Evolutionary conservation across 345 rosid species (phyloP).

Genomic region (Camelina sativa): DNA sequence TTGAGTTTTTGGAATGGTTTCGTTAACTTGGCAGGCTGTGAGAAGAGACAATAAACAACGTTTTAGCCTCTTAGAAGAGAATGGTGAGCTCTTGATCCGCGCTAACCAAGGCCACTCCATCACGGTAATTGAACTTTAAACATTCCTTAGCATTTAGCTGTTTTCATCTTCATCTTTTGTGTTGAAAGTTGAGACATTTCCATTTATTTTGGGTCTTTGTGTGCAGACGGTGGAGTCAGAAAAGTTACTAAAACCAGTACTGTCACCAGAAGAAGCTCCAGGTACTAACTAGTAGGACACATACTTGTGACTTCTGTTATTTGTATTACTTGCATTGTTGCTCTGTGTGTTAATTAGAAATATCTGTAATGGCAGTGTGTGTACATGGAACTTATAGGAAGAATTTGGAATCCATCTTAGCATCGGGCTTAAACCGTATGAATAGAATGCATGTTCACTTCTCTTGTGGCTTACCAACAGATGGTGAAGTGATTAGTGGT

Average conservation of each 20-base stretch:
- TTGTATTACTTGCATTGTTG: not conserved
- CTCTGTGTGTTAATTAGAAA: not conserved
- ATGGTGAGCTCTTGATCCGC: slow-evolving; percentile 76
- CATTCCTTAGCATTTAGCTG: not conserved
- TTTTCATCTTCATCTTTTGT: not conserved
- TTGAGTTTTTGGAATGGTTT: not conserved
- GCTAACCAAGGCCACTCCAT: slow-evolving; percentile 97
- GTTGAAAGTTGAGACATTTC: no score
- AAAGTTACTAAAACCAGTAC: slow-evolving; percentile 69
- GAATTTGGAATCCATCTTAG: slow-evolving; percentile 74
- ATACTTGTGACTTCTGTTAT: not conserved
- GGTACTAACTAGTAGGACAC: slow-evolving; percentile 42
- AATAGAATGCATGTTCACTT: slow-evolving; percentile 87
- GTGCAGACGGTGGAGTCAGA: slow-evolving; percentile 78
- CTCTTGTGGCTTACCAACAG: slow-evolving; percentile 81
- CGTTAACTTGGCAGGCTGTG: slow-evolving; percentile 59
- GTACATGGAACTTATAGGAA: slow-evolving; percentile 88
- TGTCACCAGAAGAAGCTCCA: slow-evolving; percentile 74
- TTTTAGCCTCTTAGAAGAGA: slow-evolving; percentile 74
- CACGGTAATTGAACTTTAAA: slow-evolving; percentile 47
- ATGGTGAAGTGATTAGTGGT: slow-evolving; percentile 88
- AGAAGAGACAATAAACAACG: slow-evolving; percentile 85
- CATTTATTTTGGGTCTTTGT: not conserved
- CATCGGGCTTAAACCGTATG: slow-evolving; percentile 82
- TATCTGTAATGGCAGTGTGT: slow-evolving; percentile 59